Evolutionary conservation across 106 monocot genomes (phyloP), one percentile per base, ranked within the genome.

Genomic region (Allium fistulosum): DNA sequence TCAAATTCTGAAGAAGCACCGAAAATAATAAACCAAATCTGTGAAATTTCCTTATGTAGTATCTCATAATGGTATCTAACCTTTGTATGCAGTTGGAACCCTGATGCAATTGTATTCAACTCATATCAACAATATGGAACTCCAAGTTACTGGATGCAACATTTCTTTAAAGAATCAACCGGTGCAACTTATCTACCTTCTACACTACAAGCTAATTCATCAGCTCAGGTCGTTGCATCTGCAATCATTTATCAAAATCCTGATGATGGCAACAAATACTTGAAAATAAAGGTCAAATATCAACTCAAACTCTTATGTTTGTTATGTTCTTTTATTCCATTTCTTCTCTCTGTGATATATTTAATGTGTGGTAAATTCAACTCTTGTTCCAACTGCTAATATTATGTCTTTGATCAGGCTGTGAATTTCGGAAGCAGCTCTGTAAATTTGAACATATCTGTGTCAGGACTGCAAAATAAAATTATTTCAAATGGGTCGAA

Each of bases 71-170:
- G 37, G 37, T 37, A 37, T 37, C 37, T 37, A 5, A 37, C 2
- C 37, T 37, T 37, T 37, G 37, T 57, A 51, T 63, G 50, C 57
- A 89, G 97, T 72, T 89, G 84, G 92, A 92, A 80, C 59, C 97
- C 97, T 28, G 97, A 97, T 76, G 88, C 97, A 14, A 90, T 97
- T 60, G 97, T 97, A 28, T 97, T 87, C 71, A 87, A 97, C 61
- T 92, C 97, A 26, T 82, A 83, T 80, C 86, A 97, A 59, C 78
- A 80, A 7, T 97, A 86, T 70, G 97, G 92, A 75, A 97, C 97
- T 66, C 97, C 97, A 26, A 97, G 97, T 67, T 97, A 97, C 67
- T 92, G 92, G 92, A 81, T 97, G 89, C 97, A 97, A 69, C 82
- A 82, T 1, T 82, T 87, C 51, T 97, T 97, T 61, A 81, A 70